Evolutionary conservation across 2,329 filamentous ascomycete species (phyloP).

Genomic region (Trichophyton rubrum): DNA sequence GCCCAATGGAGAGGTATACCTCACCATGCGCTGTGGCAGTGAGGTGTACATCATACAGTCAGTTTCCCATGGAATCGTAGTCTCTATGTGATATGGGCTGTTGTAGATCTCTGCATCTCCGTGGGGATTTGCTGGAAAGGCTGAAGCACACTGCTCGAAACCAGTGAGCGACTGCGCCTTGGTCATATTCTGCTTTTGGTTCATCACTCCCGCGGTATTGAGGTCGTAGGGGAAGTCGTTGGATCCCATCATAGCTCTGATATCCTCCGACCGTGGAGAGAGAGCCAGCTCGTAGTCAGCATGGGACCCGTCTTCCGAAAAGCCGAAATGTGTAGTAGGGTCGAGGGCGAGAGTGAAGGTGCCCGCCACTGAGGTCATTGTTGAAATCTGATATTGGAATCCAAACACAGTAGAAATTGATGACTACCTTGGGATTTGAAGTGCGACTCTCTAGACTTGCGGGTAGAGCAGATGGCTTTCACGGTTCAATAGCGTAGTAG

Average conservation of each 20-base stretch:
- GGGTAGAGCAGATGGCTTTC: not conserved
- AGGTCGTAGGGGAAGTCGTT: not conserved
- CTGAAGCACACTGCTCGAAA: conserved; percentile 9
- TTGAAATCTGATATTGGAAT: not conserved
- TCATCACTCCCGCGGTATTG: not conserved
- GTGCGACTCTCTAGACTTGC: not conserved
- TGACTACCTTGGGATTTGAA: not conserved
- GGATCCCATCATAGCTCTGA: conserved; percentile 1
- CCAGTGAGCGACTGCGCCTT: conserved; percentile 10
- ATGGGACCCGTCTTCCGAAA: conserved; percentile 4
- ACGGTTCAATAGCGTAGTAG: not conserved
- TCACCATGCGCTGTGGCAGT: not conserved
- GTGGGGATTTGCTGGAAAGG: conserved; percentile 1
- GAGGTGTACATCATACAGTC: conserved; percentile 2
- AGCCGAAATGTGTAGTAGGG: conserved; percentile 2
- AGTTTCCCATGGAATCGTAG: not conserved
- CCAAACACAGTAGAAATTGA: not conserved
- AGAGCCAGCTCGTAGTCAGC: not conserved
- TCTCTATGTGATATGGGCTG: conserved; percentile 3
- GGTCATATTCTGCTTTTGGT: not conserved
- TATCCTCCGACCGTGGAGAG: conserved; percentile 1
- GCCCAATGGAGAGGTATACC: conserved; percentile 11
- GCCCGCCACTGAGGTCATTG: conserved; percentile 3
- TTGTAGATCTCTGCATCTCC: conserved; percentile 7
- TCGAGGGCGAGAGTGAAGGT: conserved; percentile 1